phyloP scores from a whole-genome alignment of 306 rosid genomes.

The Sechiopsis laciniata region DNA sequence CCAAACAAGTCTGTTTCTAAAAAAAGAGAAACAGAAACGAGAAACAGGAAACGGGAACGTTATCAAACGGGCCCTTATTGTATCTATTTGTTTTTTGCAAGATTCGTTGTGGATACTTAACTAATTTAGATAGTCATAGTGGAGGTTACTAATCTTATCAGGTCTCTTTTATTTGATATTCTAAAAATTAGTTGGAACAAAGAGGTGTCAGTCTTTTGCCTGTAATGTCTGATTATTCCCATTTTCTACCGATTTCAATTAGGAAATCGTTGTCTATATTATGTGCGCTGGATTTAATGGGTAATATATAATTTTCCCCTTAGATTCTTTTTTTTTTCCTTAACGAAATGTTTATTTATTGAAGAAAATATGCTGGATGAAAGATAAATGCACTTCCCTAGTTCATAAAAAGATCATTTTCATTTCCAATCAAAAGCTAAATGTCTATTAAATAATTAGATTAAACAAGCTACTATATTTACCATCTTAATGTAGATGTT shows the following conservation, averaged over 20 bases:
- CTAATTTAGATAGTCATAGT: background rate
- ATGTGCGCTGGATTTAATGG: background rate
- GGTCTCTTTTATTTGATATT: background rate
- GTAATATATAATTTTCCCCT: background rate
- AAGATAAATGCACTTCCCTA: background rate
- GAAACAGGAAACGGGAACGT: too few relatives aligned
- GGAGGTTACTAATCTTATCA: background rate
- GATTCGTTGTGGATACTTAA: background rate
- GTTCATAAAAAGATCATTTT: background rate
- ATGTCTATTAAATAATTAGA: background rate
- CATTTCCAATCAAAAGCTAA: too few relatives aligned
- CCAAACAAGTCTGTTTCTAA: too few relatives aligned
- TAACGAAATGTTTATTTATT: background rate
- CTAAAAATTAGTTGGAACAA: background rate
- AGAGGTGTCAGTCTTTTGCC: background rate
- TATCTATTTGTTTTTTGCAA: background rate
- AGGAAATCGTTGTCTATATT: background rate
- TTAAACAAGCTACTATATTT: background rate
- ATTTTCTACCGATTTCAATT: background rate
- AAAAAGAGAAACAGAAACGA: too few relatives aligned
- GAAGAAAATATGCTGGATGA: background rate
- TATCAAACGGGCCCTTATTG: too few relatives aligned
- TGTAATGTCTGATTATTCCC: background rate
- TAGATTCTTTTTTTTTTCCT: background rate
- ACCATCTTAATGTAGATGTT: slow-evolving; percentile 1